These are phyloP conservation scores for Narthecium ossifragum DNA, from an alignment of 106 monocot genomes.

Conservation along the genomic window DNA sequence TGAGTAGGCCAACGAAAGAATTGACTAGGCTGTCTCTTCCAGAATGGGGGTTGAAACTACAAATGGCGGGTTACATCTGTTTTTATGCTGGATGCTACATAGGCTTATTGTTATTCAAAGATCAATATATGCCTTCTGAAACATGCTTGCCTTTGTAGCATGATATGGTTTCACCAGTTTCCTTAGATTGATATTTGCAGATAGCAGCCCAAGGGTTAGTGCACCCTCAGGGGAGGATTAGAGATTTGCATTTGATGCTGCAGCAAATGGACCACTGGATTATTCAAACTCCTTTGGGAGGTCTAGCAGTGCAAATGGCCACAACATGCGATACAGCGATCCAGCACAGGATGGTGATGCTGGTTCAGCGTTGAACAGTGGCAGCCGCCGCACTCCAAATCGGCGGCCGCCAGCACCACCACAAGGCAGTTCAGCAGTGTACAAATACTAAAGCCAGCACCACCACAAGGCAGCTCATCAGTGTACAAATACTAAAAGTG, in stretches of 20 bases:
- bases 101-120: background rate
- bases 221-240: slow-evolving; percentile 52
- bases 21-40: too few species aligned
- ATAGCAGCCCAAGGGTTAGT: slow-evolving; percentile 45
- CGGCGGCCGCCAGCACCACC: slow-evolving; percentile 83
- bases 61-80: background rate
- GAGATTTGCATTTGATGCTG: slow-evolving; percentile 84
- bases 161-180: background rate
- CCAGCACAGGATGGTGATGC: slow-evolving; percentile 58
- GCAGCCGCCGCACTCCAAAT: slow-evolving; percentile 84
- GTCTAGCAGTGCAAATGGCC: slow-evolving; percentile 49
- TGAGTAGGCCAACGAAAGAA: too few species aligned
- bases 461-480: slow-evolving; percentile 34
- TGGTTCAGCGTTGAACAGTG: slow-evolving; percentile 45
- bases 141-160: background rate
- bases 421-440: slow-evolving; percentile 14
- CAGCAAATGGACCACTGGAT: slow-evolving; percentile 45
- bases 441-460: slow-evolving; percentile 59
- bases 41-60: background rate
- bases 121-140: background rate
- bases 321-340: slow-evolving; percentile 45
- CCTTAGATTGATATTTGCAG: slow-evolving; percentile 19
- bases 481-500: slow-evolving; percentile 45
- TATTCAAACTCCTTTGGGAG: slow-evolving; percentile 18
- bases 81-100: background rate